These are phyloP conservation scores for Pterocarpus macrocarpus DNA, from an alignment of 306 rosid species.

Conservation along the genomic window DNA sequence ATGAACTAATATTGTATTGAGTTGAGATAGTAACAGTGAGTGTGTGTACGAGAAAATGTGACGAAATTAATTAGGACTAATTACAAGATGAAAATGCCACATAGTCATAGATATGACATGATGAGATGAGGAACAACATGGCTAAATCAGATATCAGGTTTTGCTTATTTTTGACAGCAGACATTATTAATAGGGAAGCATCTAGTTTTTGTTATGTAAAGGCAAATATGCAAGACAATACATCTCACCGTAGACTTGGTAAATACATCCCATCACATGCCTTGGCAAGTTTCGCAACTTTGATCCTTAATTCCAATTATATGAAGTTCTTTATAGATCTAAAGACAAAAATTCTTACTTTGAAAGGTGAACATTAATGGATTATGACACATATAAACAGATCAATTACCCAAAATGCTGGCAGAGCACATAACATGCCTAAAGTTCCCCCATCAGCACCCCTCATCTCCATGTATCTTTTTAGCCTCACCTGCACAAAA, in stretches of 20 bases:
- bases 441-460: constrained; percentile 92
- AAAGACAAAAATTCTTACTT: not conserved
- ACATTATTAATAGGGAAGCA: no score
- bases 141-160: not conserved
- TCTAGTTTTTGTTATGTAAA: not conserved
- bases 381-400: not conserved
- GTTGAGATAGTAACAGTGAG: not conserved
- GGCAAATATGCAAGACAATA: not conserved
- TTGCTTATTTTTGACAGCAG: not conserved
- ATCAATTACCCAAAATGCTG: constrained; percentile 84
- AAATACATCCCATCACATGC: not conserved
- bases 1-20: not conserved
- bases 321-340: not conserved
- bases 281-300: not conserved
- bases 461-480: constrained; percentile 94
- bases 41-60: no score
- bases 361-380: not conserved
- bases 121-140: not conserved
- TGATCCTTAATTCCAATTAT: constrained; percentile 7
- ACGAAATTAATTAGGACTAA: no score
- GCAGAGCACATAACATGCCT: constrained; percentile 83
- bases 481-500: constrained; percentile 75
- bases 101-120: no score
- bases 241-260: constrained; percentile 13
- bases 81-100: not conserved